Conservation (phyloP, 2,329 filamentous ascomycete genomes). For the Sphaceloma murrayae region DNA sequence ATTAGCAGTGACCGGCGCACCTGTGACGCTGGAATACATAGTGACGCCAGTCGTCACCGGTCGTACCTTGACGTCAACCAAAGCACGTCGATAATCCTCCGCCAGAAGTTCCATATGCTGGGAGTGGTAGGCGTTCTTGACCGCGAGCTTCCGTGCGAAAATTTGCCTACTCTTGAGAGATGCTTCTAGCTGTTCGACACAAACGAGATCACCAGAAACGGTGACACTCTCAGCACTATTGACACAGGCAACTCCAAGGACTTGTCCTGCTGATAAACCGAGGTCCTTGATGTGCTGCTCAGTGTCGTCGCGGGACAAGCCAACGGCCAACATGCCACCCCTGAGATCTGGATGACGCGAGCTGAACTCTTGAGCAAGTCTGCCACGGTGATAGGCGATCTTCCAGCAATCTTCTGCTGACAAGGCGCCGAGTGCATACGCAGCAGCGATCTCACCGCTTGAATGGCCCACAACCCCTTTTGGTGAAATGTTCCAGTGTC, state of each 20-base stretch:
- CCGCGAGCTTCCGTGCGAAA: constrained; percentile 34
- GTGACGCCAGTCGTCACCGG: too few species aligned
- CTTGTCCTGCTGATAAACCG: not conserved
- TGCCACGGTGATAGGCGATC: constrained; percentile 23
- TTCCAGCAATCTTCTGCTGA: constrained; percentile 17
- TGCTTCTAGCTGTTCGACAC: constrained; percentile 25
- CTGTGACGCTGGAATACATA: too few species aligned
- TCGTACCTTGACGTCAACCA: not conserved
- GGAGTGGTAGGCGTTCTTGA: constrained; percentile 35
- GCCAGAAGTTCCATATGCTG: not conserved
- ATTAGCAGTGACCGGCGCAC: too few species aligned
- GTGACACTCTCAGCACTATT: constrained; percentile 39
- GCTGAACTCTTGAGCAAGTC: not conserved
- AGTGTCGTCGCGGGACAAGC: constrained; percentile 20
- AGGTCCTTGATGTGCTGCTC: constrained; percentile 19
- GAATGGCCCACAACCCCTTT: constrained; percentile 25
- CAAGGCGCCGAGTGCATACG: constrained; percentile 23
- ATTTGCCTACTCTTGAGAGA: constrained; percentile 27
- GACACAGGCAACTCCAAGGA: constrained; percentile 23
- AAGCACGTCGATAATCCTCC: not conserved
- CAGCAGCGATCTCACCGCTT: constrained; percentile 28
- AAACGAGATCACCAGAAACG: constrained; percentile 35
- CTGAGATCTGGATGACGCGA: constrained; percentile 7
- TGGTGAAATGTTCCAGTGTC: constrained; percentile 21
- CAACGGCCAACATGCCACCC: constrained; percentile 32